Evolutionary conservation across 257 asterid genomes (phyloP).

Genomic region (Verbascum thapsus): DNA sequence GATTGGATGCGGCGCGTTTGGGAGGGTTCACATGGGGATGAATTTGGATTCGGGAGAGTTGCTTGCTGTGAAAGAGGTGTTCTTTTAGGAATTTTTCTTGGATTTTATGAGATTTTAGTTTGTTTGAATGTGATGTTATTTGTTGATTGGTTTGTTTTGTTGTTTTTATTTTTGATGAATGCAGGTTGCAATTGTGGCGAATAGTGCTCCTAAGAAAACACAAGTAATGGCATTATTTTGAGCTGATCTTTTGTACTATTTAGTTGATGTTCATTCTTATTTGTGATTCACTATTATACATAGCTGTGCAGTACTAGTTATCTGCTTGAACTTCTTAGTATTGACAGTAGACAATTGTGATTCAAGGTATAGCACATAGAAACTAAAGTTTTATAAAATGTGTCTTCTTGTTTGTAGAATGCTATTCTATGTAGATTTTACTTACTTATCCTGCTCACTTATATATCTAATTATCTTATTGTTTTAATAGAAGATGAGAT

Average conservation of each 20-base stretch:
- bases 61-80: slow-evolving; percentile 95
- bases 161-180: slow-evolving; percentile 13
- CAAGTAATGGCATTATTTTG: slow-evolving; percentile 51
- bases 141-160: slow-evolving; percentile 16
- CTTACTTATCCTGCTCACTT: slow-evolving; percentile 3
- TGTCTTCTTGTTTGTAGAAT: neutral
- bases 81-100: no score
- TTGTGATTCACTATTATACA: neutral
- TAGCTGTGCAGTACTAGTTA: slow-evolving; percentile 3
- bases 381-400: neutral
- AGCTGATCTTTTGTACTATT: slow-evolving; percentile 24
- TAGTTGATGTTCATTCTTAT: slow-evolving; percentile 13
- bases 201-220: slow-evolving; percentile 66
- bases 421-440: neutral
- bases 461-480: neutral
- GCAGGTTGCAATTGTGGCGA: slow-evolving; percentile 72
- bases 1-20: no score
- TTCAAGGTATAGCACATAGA: neutral
- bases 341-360: neutral
- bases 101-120: no score
- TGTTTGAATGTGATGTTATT: slow-evolving; percentile 10
- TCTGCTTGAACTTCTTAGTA: neutral
- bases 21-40: slow-evolving; percentile 99
- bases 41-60: slow-evolving; percentile 95
- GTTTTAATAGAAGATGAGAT: slow-evolving; percentile 22